Base-by-base conservation (phyloP, 768 basidiomycete genomes). In the Podaxis sp. region DNA sequence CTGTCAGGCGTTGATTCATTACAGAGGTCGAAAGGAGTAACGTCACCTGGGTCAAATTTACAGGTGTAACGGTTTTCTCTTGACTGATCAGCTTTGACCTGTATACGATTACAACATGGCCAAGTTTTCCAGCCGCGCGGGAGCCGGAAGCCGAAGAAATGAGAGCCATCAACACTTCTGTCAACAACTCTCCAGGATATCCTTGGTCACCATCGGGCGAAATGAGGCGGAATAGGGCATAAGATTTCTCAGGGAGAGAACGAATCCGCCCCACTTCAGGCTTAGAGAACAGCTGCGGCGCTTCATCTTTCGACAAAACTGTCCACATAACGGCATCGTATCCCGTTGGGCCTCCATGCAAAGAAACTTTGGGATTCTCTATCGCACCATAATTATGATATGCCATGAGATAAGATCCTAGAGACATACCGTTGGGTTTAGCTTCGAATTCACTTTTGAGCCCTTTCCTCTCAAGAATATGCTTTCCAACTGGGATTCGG, bases 191-290 rank as follows among this genome's bases (percentile, higher is more conserved):
- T 11, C 90, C 89, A 0, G 82, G 83, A 74, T 79, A 91, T 3
- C 90, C 89, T 72, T 90, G 86, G 70, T 90, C 86, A 11, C 87
- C 87, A 59, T 88, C 80, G 6, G 78, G 75, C 7, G 86, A 88
- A 9, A 81, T 74, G 11, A 85, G 70, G 21, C 76, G 77, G 72
- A 89, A 89, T 44, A 90, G 68, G 4, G 79, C 82, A 55, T 78
- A 76, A 2, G 76, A 72, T 14, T 69, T 66, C 13, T 66, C 65
- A 1, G 69, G 60, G 27, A 73, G 64, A 50, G 68, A 50, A 18
- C 71, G 67, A 58, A 89, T 70, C 23, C 80, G 79, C 2, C 67
- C 64, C 6, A 85, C 47, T 67, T 91, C 88, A 3, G 80, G 74
- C 16, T 74, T 67, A 16, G 81, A 79, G 71, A 90, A 91, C 21